Base-by-base conservation (phyloP, 805 yeast genomes). In the Starmerella scarabaei region DNA sequence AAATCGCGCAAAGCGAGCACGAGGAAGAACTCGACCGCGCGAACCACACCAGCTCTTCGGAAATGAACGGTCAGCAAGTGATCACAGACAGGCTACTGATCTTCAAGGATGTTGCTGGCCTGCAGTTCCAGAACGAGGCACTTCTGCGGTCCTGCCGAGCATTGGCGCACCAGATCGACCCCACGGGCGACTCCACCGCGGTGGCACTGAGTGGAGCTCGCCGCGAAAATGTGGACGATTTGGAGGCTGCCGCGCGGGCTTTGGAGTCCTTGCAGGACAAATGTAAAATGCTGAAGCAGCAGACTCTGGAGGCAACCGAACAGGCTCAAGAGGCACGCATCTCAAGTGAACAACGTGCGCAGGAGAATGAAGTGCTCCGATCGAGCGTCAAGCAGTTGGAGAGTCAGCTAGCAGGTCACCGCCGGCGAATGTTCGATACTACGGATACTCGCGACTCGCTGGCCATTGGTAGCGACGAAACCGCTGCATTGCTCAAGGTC, bases 81-180 rank as follows among this genome's bases (percentile, higher is more conserved):
- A 82, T 88, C 19, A 66, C 84, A 8, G 79, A 80, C 40, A 67
- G 93, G 43, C 63, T 91, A 31, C 76, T 83, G 1, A 69, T 73
- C 7, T 88, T 86, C 60, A 71, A 68, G 32, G 71, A 69, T 52
- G 68, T 81, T 12, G 63, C 68, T 11, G 93, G 80, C 36, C 62
- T 88, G 37, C 81, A 83, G 51, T 62, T 69, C 37, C 80, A 76
- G 57, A 88, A 88, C 54, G 73, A 77, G 48, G 80, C 83, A 38
- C 65, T 88, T 21, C 60, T 85, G 27, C 62, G 66, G 28, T 73
- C 80, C 2, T 73, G 81, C 1, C 69, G 97, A 46, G 72, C 72
- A 37, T 63, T 88, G 15, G 93, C 88, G 9, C 65, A 69, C 30
- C 73, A 75, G 52, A 33, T 47, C 17, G 49, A 45, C 24, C 44